Conservation (phyloP, 495 filamentous ascomycete species). For the Cairneyella variabilis region DNA sequence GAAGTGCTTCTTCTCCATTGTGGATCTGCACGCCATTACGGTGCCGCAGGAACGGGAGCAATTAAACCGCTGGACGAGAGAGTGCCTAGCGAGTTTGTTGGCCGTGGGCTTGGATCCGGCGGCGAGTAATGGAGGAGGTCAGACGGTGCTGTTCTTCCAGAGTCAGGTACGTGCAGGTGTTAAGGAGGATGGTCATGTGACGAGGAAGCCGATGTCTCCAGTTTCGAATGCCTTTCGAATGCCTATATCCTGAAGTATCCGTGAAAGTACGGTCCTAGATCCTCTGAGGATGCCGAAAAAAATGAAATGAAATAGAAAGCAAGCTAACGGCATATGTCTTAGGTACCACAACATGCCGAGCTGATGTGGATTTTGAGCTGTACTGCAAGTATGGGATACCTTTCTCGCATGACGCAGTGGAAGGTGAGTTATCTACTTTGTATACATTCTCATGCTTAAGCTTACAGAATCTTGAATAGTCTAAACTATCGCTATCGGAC, state of each 20-base stretch:
- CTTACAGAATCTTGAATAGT: too few species aligned
- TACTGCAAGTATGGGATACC: constrained; percentile 80
- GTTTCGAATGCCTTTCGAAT: too few species aligned
- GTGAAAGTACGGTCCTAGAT: too few species aligned
- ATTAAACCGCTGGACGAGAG: constrained; percentile 59
- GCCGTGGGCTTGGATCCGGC: constrained; percentile 80
- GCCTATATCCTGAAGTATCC: too few species aligned
- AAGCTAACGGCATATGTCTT: background rate
- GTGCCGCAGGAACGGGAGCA: constrained; percentile 56
- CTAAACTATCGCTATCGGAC: constrained; percentile 60
- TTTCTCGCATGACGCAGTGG: constrained; percentile 97
- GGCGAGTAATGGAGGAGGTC: too few species aligned
- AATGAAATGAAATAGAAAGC: background rate
- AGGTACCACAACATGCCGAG: constrained; percentile 78
- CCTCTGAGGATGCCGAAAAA: too few species aligned
- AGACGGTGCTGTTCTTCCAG: constrained; percentile 90
- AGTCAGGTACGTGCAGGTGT: constrained; percentile 51
- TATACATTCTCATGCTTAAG: background rate
- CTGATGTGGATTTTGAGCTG: constrained; percentile 96
- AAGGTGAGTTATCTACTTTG: constrained; percentile 55
- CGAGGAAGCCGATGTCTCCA: too few species aligned
- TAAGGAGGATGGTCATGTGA: too few species aligned
- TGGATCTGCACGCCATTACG: constrained; percentile 92
- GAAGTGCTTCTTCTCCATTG: constrained; percentile 75
- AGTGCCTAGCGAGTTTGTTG: constrained; percentile 74